Percentiles rank a stretch among this genome's conserved stretches.
Conservation (phyloP, 1,284 basidiomycete genomes). For the Austropuccinia psidii region DNA sequence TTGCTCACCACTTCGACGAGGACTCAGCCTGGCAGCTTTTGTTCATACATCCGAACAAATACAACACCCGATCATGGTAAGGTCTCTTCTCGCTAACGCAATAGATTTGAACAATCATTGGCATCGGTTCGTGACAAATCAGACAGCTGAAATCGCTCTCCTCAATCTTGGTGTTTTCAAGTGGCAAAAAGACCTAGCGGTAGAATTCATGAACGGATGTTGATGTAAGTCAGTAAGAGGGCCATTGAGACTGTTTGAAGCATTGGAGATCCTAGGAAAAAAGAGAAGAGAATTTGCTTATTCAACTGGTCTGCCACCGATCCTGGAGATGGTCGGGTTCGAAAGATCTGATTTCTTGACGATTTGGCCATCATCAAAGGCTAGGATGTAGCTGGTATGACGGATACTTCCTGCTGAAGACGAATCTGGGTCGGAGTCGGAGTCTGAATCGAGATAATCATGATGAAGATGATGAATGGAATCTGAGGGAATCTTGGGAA, state of each 20-base stretch:
- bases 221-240: background rate
- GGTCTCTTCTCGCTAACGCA: background rate
- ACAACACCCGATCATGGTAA: background rate
- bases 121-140: background rate
- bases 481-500: too few species aligned
- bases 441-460: too few species aligned
- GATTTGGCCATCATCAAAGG: constrained; percentile 3
- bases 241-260: background rate
- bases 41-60: constrained; percentile 8
- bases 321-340: background rate
- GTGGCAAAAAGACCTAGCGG: background rate
- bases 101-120: background rate
- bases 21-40: background rate
- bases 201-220: background rate
- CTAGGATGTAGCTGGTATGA: background rate
- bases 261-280: too few species aligned
- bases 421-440: background rate
- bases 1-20: background rate
- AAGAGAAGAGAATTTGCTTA: background rate
- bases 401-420: background rate
- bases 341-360: background rate
- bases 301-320: constrained; percentile 8
- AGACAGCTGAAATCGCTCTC: background rate
- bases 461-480: too few species aligned
- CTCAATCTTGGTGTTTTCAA: background rate